A percentile compares a stretch with the other conserved stretches of the same genome.
Evolutionary conservation across 768 basidiomycete genomes (phyloP).

Genomic region (Phylloporus scabripes): DNA sequence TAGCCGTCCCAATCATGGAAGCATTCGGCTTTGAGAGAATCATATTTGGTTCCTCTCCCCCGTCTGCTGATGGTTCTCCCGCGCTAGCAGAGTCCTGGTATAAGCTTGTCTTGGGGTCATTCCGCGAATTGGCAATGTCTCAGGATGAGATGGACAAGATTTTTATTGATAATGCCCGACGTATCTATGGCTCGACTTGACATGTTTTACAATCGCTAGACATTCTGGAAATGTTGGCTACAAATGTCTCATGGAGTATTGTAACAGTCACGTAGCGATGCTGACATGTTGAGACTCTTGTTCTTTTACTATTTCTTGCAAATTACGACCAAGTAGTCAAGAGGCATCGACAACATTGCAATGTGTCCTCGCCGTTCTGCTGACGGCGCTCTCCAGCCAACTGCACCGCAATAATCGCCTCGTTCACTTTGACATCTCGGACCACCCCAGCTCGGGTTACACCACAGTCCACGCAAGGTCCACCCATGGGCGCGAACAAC

Average conservation of each 20-base stretch:
- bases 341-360: not conserved
- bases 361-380: conserved; percentile 6
- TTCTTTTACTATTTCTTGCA: not conserved
- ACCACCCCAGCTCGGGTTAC: not conserved
- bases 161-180: conserved; percentile 50
- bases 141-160: conserved; percentile 73
- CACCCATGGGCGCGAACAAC: conserved; percentile 13
- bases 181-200: conserved; percentile 34
- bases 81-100: conserved; percentile 71
- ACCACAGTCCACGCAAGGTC: not conserved
- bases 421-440: not conserved
- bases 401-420: not conserved
- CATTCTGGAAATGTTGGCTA: not conserved
- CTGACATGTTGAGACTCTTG: not conserved
- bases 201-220: not conserved
- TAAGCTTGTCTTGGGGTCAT: conserved; percentile 69
- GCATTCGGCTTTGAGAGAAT: conserved; percentile 83
- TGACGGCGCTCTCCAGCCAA: not conserved
- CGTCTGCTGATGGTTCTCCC: conserved; percentile 40
- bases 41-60: conserved; percentile 74
- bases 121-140: conserved; percentile 75
- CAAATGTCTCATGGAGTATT: not conserved
- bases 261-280: not conserved
- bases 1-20: conserved; percentile 78
- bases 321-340: not conserved